These are phyloP conservation scores for Elongisporangium prolatum DNA, from an alignment of 352 stramenopile genomes.

Conservation along the genomic window DNA sequence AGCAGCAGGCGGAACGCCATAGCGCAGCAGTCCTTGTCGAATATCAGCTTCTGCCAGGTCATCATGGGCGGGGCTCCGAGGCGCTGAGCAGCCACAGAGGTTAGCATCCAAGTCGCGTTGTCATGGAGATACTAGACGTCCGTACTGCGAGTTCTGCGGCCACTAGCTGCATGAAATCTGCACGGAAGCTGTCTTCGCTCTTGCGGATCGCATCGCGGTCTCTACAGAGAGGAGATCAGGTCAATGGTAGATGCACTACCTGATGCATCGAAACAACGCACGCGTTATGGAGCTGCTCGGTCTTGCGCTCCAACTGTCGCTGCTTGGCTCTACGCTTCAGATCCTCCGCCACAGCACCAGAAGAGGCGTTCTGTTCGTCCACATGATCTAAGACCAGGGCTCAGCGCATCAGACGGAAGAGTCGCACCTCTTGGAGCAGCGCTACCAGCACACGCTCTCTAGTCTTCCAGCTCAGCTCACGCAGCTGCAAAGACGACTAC, in stretches of 20 bases:
- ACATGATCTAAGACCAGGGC: background rate
- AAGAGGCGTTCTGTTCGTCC: constrained; percentile 38
- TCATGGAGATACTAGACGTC: background rate
- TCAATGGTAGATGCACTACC: background rate
- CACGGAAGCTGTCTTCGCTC: constrained; percentile 53
- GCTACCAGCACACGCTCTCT: constrained; percentile 39
- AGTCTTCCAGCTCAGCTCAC: constrained; percentile 41
- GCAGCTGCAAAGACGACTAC: constrained; percentile 36
- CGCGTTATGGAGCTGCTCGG: constrained; percentile 37
- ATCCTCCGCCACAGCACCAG: constrained; percentile 21
- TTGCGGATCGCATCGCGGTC: constrained; percentile 34
- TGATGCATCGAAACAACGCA: constrained; percentile 4
- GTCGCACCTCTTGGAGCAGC: constrained; percentile 43
- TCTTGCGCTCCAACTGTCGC: constrained; percentile 41
- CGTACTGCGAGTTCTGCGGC: constrained; percentile 44
- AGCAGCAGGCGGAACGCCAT: constrained; percentile 55
- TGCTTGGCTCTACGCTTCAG: constrained; percentile 25
- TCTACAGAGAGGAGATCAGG: constrained; percentile 13
- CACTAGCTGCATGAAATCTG: constrained; percentile 49
- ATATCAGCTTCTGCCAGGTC: constrained; percentile 63
- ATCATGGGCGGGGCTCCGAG: constrained; percentile 47
- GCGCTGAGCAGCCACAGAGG: constrained; percentile 17
- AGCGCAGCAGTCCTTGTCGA: constrained; percentile 55
- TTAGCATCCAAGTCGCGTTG: background rate
- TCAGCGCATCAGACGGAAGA: background rate